These are phyloP conservation scores for Cucurbita argyrosperma DNA, from an alignment of 306 rosid genomes.

Conservation along the genomic window DNA sequence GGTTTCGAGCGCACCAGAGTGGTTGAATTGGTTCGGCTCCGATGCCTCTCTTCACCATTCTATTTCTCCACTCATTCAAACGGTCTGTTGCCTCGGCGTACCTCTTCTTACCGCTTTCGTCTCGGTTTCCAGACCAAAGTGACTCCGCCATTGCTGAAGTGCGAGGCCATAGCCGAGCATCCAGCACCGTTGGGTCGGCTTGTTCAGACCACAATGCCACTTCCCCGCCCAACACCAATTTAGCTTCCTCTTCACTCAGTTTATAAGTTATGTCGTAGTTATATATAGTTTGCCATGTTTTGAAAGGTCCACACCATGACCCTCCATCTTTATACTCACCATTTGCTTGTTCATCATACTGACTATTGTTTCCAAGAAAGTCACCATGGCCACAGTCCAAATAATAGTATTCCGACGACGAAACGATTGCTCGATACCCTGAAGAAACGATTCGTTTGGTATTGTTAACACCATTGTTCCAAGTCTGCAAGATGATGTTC, in stretches of 20 bases:
- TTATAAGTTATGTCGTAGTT: constrained; percentile 60
- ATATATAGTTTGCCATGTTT: constrained; percentile 76
- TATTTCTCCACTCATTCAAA: constrained; percentile 69
- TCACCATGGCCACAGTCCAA: constrained; percentile 82
- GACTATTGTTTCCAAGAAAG: constrained; percentile 51
- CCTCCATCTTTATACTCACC: constrained; percentile 29
- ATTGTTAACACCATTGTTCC: constrained; percentile 67
- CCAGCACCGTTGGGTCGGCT: constrained; percentile 61
- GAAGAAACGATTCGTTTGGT: constrained; percentile 59
- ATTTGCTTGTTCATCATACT: constrained; percentile 26
- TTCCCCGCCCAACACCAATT: constrained; percentile 80
- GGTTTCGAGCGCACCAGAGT: constrained; percentile 69
- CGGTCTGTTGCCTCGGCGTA: constrained; percentile 64
- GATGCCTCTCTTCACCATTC: constrained; percentile 66
- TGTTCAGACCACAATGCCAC: constrained; percentile 85
- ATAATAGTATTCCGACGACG: constrained; percentile 62
- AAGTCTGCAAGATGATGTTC: constrained; percentile 62
- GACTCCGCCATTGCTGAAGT: constrained; percentile 67
- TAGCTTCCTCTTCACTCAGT: constrained; percentile 49
- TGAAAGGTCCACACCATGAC: constrained; percentile 86
- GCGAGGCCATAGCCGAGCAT: constrained; percentile 73
- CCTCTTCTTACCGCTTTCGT: constrained; percentile 45
- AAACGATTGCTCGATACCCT: constrained; percentile 55
- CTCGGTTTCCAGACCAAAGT: constrained; percentile 71
- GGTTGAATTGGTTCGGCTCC: constrained; percentile 90